A percentile compares a stretch with the other conserved stretches of the same genome.
These are phyloP conservation scores for Zopfochytrium polystomum DNA, from an alignment of 371 early-diverging fungal genomes.

Conservation along the genomic window DNA sequence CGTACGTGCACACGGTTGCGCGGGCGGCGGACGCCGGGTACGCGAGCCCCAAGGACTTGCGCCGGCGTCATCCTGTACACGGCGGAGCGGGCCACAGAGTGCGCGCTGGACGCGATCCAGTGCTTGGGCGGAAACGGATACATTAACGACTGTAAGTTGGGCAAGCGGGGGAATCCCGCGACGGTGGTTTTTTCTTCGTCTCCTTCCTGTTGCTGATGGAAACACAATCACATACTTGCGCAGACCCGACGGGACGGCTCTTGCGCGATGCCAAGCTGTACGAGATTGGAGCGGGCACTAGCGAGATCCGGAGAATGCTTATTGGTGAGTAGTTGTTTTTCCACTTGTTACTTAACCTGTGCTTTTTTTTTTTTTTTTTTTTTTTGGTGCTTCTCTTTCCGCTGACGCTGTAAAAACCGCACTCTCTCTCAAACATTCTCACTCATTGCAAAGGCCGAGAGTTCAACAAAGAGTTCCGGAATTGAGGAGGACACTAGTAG, in stretches of 20 bases:
- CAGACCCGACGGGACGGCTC: conserved; percentile 75
- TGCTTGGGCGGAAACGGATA: conserved; percentile 92
- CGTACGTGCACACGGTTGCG: conserved; percentile 91
- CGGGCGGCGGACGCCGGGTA: conserved; percentile 81
- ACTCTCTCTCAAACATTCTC: no score
- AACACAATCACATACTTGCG: neutral
- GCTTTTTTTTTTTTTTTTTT: no score
- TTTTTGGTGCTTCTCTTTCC: no score
- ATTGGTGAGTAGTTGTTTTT: conserved; percentile 58
- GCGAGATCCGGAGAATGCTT: conserved; percentile 95
- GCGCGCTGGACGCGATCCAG: conserved; percentile 93
- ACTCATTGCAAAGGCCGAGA: no score
- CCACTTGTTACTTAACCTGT: no score
- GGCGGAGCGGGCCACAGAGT: conserved; percentile 94
- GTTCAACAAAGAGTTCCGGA: no score
- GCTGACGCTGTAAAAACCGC: no score
- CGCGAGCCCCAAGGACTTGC: conserved; percentile 77
- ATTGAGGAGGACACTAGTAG: no score
- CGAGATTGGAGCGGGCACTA: conserved; percentile 97
- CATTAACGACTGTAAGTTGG: conserved; percentile 76
- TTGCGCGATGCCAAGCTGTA: conserved; percentile 95
- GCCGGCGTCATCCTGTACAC: conserved; percentile 94
- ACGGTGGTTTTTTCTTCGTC: neutral
- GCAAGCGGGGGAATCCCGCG: no score
- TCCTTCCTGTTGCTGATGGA: neutral